Evolutionary conservation across 371 early-diverging fungal species (phyloP).

Genomic region (Mortierella sp.): DNA sequence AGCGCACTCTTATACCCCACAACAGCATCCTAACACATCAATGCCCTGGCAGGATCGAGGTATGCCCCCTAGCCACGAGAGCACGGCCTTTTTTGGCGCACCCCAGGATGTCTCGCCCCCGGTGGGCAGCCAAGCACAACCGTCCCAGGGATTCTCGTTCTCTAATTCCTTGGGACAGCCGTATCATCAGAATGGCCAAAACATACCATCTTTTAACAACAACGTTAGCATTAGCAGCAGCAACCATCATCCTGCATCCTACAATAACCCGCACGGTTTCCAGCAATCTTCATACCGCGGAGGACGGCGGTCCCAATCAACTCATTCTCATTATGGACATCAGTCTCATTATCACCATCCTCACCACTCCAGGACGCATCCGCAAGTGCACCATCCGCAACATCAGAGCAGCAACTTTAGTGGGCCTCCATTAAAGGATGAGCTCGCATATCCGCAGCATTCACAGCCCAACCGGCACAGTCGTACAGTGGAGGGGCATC

Average conservation of each 20-base stretch:
- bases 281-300: slow-evolving; percentile 25
- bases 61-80: slow-evolving; percentile 20
- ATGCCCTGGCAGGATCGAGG: slow-evolving; percentile 30
- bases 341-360: slow-evolving; percentile 38
- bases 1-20: slow-evolving; percentile 32
- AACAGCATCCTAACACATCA: slow-evolving; percentile 15
- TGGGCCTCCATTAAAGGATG: slow-evolving; percentile 22
- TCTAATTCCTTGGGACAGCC: not conserved
- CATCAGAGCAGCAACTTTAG: slow-evolving; percentile 20
- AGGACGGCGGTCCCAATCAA: slow-evolving; percentile 30
- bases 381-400: slow-evolving; percentile 30
- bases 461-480: slow-evolving; percentile 18
- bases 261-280: slow-evolving; percentile 4
- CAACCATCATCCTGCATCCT: not conserved
- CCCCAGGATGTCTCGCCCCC: slow-evolving; percentile 11
- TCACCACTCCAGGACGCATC: slow-evolving; percentile 37
- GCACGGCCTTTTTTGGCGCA: slow-evolving; percentile 10
- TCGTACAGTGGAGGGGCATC: slow-evolving; percentile 20
- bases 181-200: not conserved
- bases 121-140: slow-evolving; percentile 7
- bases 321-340: slow-evolving; percentile 15
- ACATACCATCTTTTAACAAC: slow-evolving; percentile 10
- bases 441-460: slow-evolving; percentile 23
- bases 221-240: slow-evolving; percentile 3
- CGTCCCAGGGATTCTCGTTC: not conserved